Base-by-base conservation (phyloP, 257 asterid genomes). In the Anisodus tanguticus region DNA sequence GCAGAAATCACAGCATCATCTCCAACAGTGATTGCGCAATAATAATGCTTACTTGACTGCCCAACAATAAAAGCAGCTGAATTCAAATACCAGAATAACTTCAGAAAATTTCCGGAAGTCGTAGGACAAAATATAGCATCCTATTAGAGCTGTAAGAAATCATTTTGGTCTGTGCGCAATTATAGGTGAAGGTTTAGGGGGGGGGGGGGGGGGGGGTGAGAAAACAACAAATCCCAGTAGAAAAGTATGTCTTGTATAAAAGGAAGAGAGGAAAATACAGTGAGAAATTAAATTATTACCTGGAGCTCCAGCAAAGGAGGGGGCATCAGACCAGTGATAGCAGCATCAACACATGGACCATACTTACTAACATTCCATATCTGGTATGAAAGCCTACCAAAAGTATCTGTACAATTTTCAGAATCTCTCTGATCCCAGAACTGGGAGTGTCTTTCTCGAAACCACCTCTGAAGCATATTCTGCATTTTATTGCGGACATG, bases 41-140 rank as follows among this genome's bases (percentile, higher is more conserved):
- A 93, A 91, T 95, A 94, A 80, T 91, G 94, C 88, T 92, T 94
- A 90, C 93, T 93, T 85, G 98, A 93, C 98, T 95, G 97, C 90
- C 97, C 98, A 94, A 93, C 91, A 95, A 94, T 86, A 94, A 94
- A 93, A 94, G 89, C 94, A 93, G 93, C 97, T 92, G 97, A 91
- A 91, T 93, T 95, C 95, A 94, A 92, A 89, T 88, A 90, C 89
- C 93, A 91, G 89, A 89, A 88, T 89, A 89, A 91, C 89, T 90
- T 91, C 93, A 90, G 93, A 88, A 86, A 88, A 86, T 69, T 79
- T 84, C 90, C 91, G 19, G 43, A 89, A 71, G 84, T 79, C 87
- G 85, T 5, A 53, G 62, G 84, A 57, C 81, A 57, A 71, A 78
- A 78, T 13, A 74, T 63, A 89, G 82, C 39, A 67, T 58, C 72